These are phyloP conservation scores for Russula emetica DNA, from an alignment of 768 basidiomycete species.

Conservation along the genomic window DNA sequence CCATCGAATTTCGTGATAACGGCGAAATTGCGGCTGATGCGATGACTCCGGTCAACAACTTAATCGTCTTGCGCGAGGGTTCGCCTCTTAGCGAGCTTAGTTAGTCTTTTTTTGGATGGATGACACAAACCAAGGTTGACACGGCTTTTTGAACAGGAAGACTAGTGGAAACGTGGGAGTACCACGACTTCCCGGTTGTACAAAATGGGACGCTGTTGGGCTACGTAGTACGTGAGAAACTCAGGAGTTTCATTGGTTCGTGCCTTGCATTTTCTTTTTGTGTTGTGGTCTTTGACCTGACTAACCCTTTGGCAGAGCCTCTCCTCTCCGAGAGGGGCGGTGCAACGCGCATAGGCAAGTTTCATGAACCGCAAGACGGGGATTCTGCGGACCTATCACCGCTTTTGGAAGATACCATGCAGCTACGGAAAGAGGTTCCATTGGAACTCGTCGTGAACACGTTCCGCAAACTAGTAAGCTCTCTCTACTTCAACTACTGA, in stretches of 20 bases:
- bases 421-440: conserved; percentile 64
- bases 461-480: conserved; percentile 64
- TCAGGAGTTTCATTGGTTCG: conserved; percentile 40
- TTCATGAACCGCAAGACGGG: not conserved
- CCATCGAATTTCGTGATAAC: conserved; percentile 58
- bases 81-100: conserved; percentile 50
- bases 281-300: not conserved
- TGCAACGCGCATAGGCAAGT: conserved; percentile 13
- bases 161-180: conserved; percentile 44
- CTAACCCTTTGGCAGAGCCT: conserved; percentile 6
- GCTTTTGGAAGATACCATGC: conserved; percentile 46
- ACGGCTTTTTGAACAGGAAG: conserved; percentile 32
- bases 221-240: conserved; percentile 54
- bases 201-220: conserved; percentile 50
- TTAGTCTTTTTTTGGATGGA: conserved; percentile 24
- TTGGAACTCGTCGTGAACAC: conserved; percentile 67
- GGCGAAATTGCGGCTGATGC: conserved; percentile 57
- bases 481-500: not conserved
- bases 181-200: conserved; percentile 65
- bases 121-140: not conserved
- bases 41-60: conserved; percentile 50
- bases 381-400: conserved; percentile 33
- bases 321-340: conserved; percentile 9
- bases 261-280: not conserved
- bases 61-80: conserved; percentile 42